phyloP scores from a whole-genome alignment of 2,329 filamentous ascomycete species.

The Sporothrix brasiliensis region DNA sequence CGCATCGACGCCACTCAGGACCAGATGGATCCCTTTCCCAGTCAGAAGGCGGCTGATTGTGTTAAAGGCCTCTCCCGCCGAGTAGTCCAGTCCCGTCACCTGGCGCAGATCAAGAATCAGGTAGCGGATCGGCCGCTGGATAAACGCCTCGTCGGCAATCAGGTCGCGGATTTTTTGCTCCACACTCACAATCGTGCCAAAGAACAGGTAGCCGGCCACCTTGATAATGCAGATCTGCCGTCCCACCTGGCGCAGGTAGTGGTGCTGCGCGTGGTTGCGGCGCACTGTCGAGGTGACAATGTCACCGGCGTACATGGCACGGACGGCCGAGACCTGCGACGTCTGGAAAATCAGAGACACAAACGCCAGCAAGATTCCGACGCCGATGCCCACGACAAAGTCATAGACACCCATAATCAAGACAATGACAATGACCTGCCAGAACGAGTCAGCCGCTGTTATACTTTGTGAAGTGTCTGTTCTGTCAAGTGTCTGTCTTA shows the following conservation, averaged over 20 bases:
- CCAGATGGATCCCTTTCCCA: conserved; percentile 75
- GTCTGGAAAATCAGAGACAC: conserved; percentile 89
- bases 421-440: conserved; percentile 77
- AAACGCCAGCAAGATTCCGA: conserved; percentile 90
- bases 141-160: conserved; percentile 80
- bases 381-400: conserved; percentile 90
- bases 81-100: conserved; percentile 93
- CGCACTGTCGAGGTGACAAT: conserved; percentile 90
- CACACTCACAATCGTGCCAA: conserved; percentile 94
- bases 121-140: conserved; percentile 78
- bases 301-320: conserved; percentile 86
- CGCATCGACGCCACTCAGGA: conserved; percentile 80
- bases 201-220: conserved; percentile 93
- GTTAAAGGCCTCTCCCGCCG: conserved; percentile 91
- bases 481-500: conserved; percentile 44
- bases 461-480: too few relatives aligned
- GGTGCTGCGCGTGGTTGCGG: conserved; percentile 83
- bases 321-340: conserved; percentile 83
- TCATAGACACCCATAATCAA: conserved; percentile 96
- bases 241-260: conserved; percentile 82
- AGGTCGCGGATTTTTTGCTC: conserved; percentile 83
- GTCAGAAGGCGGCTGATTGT: conserved; percentile 83
- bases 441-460: not conserved
- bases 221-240: conserved; percentile 90
- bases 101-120: conserved; percentile 86